Evolutionary conservation across 2,329 filamentous ascomycete genomes (phyloP), one percentile per base, ranked within the genome.

Genomic region (Nemania diffusa): DNA sequence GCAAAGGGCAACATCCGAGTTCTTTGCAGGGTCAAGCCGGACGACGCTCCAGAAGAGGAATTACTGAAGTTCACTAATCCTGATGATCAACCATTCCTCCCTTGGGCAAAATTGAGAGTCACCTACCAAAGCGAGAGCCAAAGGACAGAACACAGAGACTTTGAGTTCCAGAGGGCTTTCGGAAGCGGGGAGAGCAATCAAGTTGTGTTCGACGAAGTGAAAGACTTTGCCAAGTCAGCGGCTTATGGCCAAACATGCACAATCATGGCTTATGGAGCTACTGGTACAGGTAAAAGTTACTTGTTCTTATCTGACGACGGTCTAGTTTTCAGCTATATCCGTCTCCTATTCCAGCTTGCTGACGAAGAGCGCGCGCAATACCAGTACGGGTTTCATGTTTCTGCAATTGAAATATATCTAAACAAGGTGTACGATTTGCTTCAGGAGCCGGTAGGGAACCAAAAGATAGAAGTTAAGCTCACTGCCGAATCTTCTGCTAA

Each of bases 251-350:
- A 97, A 81, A 97, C 97, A 72, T 94, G 97, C 50, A 97, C 94
- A 78, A 97, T 98, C 67, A 97, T 99, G 81, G 97, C 93, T 75
- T 99, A 98, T 76, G 96, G 96, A 22, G 96, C 98, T 79, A 98
- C 95, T 0, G 96, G 95, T 2, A 94, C 93, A 17, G 95, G 95
- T 64, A 99, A 99, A 84, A 98, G 95, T 0, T 91, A 91, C 76
- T 98, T 96, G 1, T 69, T 67, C 17, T 97, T 98, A 93, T 2
- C 89, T 90, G 15, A 93, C 94, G 7, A 94, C 95, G 3, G 89
- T 91, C 72, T 94, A 97, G 52, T 71, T 15, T 53, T 27, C 7
- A 61, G 57, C 17, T 64, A 64, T 9, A 40, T 71, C 9, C 4
- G 22, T 0, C 27, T 64, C 81, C 96, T 98, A 67, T 97, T 97